Base-by-base conservation (phyloP, 768 basidiomycete species). In the Gautieria morchelliformis region DNA sequence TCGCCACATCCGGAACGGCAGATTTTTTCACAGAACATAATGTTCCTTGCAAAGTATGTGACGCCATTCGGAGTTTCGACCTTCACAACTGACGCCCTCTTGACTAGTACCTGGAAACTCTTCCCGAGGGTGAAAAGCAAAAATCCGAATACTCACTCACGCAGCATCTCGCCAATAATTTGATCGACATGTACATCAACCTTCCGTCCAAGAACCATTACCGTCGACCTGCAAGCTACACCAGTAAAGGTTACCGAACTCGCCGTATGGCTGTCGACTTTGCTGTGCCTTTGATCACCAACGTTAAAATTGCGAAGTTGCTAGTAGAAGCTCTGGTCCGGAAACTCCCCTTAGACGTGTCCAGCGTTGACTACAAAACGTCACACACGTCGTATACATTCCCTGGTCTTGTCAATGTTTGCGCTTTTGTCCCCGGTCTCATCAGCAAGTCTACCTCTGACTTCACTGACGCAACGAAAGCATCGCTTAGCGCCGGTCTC, bases 141-240 rank as follows among this genome's bases (percentile, higher is more conserved):
- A 99, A 99, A 70, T 90, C 92, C 3, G 96, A 98, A 69, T 99
- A 97, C 70, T 98, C 96, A 0, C 76, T 99, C 58, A 93, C 91
- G 4, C 93, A 96, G 69, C 96, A 99, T 74, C 75, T 99, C 60
- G 91, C 90, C 35, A 95, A 95, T 71, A 93, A 94, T 70, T 75
- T 96, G 64, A 99, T 99, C 68, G 96, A 99, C 72, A 89, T 98
- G 84, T 99, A 97, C 71, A 95, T 99, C 82, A 99, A 99, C 71
- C 75, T 99, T 63, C 96, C 96, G 2, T 97, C 95, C 41, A 96
- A 93, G 75, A 98, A 99, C 71, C 82, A 93, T 67, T 98, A 91
- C 72, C 88, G 96, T 58, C 88, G 96, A 19, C 96, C 96, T 6
- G 94, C 96, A 14, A 94, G 86, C 70, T 99, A 98, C 69, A 83